Base-by-base conservation (phyloP, 2,329 filamentous ascomycete species). In the Aschersonia sp. region DNA sequence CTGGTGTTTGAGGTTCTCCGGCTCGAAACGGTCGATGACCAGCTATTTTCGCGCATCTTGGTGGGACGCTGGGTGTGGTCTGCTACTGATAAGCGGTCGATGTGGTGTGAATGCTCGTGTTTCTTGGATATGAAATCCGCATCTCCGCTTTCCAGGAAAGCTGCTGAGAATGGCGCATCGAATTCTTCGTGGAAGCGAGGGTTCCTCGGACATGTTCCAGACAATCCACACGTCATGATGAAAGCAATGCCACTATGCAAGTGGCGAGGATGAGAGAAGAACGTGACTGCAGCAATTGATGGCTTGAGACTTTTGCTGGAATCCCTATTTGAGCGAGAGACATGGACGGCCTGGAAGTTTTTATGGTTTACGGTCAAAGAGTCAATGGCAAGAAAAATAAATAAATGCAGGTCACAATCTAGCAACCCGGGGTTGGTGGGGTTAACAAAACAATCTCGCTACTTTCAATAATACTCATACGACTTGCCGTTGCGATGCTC, bases 181-280 rank as follows among this genome's bases (percentile, higher is more conserved):
- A 66, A 66, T 47, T 66, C 61, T 51, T 66, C 63, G 50, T 49
- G 58, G 50, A 66, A 66, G 32, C 62, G 60, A 11, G 63, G 63
- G 45, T 56, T 61, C 46, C 47, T 47, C 35, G 12, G 12, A 12
- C 12, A 37, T 37, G 44, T 45, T 37, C 14, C 39, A 30, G 30
- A n/a, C 29, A 22, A 22, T 22, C 22, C 22, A 22, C 22, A 22
- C 22, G 22, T 22, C 22, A 22, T 22, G 22, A 22, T 22, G 22
- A 22, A 4, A 22, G 4, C 22, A 22, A 22, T 22, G 22, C 22
- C 22, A 22, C 22, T 22, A 22, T 4, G 22, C 2, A 22, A 22
- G 22, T 22, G 22, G 22, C 22, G 22, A 22, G 22, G 22, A 22
- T 22, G 22, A 22, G 22, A 22, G 22, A 22, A 22, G 22, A 22